Evolutionary conservation across 2,329 filamentous ascomycete genomes (phyloP), one percentile per base, ranked within the genome.

Genomic region (Xylariaceae sp.): DNA sequence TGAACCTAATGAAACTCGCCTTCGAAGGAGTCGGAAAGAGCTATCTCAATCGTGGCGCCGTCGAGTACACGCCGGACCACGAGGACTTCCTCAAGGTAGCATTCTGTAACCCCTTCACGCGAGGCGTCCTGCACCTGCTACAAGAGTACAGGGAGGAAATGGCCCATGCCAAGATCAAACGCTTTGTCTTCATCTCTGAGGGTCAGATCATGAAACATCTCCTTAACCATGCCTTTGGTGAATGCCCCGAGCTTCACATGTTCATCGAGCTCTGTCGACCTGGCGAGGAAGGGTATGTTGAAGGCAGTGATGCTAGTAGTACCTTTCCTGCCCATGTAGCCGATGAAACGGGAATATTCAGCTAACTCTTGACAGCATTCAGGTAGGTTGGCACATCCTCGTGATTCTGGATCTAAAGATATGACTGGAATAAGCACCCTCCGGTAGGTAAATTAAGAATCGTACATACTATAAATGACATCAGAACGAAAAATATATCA

Each of bases 201-300:
- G 59, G 62, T n/a, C 1, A 47, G 13, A 4, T 4, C 13, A 9
- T 34, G 15, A n/a, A 5, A n/a, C 34, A 15, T 3, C 6, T 45
- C 15, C 8, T 18, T 17, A 11, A 8, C 13, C 23, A 45, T 34
- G 47, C 23, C 23, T 30, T 30, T 30, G 23, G 23, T 30, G 23
- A 30, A 30, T 3, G 30, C 10, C 51, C 61, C 4, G 2, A 11
- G 8, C 17, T 59, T 4, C 11, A 59, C 37, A 51, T 61, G 1
- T 39, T 64, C 9, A 35, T 60, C 18, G 60, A 62, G 37, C 51
- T 64, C 2, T 60, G 34, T 18, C 57, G 62, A 2, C 60, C 60
- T 1, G 57, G 58, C 13, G 57, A 62, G 1, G 51, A 56, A 2
- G 55, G 60, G 5, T 64, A 62, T 10, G 11, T 2, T 9, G 13